These are phyloP conservation scores for Paxillus rubicundulus DNA, from an alignment of 768 basidiomycete genomes.

Conservation along the genomic window DNA sequence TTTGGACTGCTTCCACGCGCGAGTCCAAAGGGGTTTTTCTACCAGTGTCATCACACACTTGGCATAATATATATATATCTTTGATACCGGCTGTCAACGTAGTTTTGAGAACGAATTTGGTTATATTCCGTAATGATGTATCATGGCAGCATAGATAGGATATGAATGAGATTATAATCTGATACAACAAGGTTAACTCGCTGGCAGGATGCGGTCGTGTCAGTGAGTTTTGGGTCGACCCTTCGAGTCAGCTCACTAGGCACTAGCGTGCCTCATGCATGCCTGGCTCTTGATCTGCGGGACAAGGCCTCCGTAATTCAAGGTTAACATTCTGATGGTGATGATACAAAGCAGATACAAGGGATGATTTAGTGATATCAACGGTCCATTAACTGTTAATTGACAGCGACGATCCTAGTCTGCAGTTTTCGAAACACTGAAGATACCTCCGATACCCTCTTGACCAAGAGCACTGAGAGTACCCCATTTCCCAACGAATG, in stretches of 20 bases:
- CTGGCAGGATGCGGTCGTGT: not conserved
- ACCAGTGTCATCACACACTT: constrained; percentile 4
- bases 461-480: constrained; percentile 34
- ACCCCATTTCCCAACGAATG: constrained; percentile 56
- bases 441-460: constrained; percentile 48
- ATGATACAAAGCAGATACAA: constrained; percentile 4
- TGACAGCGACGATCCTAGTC: constrained; percentile 28
- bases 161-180: constrained; percentile 9
- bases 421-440: constrained; percentile 51
- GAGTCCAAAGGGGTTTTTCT: constrained; percentile 6
- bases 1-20: constrained; percentile 6
- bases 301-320: too few relatives aligned
- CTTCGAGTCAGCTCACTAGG: not conserved
- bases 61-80: constrained; percentile 1
- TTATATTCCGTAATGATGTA: constrained; percentile 16
- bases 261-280: not conserved
- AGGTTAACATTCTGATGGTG: not conserved
- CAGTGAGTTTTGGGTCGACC: too few relatives aligned
- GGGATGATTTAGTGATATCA: constrained; percentile 5
- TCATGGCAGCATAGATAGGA: constrained; percentile 4
- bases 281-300: not conserved
- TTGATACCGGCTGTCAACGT: constrained; percentile 11
- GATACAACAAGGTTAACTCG: constrained; percentile 25
- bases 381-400: constrained; percentile 26
- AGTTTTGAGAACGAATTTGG: constrained; percentile 6